phyloP scores from a whole-genome alignment of 371 early-diverging fungal species.

The Rhizopus delemar region DNA sequence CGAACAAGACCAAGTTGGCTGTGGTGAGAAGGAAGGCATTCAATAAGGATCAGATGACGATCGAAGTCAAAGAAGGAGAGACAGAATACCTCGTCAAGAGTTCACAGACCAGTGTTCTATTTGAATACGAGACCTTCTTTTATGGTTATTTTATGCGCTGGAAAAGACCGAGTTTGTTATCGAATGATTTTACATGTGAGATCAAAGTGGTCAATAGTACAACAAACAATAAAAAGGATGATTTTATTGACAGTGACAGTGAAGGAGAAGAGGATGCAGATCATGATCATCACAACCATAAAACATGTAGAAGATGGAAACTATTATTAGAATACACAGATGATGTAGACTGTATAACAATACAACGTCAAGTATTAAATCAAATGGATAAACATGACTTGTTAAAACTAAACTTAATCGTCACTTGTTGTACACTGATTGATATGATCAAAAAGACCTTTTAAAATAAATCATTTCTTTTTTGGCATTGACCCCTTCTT shows the following conservation, averaged over 20 bases:
- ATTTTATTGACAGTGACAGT: constrained; percentile 29
- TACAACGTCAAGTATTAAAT: constrained; percentile 5
- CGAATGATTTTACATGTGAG: constrained; percentile 46
- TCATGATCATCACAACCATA: constrained; percentile 27
- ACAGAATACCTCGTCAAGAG: constrained; percentile 29
- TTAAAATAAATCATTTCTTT: background rate
- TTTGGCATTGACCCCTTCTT: background rate
- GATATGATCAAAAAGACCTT: constrained; percentile 24
- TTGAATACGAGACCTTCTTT: constrained; percentile 41
- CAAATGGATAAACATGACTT: constrained; percentile 4
- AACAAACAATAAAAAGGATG: constrained; percentile 5
- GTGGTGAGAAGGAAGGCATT: background rate
- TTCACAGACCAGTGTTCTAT: constrained; percentile 34
- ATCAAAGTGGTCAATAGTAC: constrained; percentile 17
- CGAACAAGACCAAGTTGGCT: background rate
- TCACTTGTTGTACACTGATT: constrained; percentile 42
- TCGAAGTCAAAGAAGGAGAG: background rate
- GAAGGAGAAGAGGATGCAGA: constrained; percentile 27
- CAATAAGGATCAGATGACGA: background rate
- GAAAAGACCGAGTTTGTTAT: constrained; percentile 42
- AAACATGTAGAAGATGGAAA: constrained; percentile 27
- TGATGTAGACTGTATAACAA: background rate
- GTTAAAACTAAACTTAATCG: constrained; percentile 35
- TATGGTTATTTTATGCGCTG: constrained; percentile 38
- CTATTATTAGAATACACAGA: constrained; percentile 30